phyloP scores from a whole-genome alignment of 176 grass and related monocot genomes.

The Oryza coarctata region DNA sequence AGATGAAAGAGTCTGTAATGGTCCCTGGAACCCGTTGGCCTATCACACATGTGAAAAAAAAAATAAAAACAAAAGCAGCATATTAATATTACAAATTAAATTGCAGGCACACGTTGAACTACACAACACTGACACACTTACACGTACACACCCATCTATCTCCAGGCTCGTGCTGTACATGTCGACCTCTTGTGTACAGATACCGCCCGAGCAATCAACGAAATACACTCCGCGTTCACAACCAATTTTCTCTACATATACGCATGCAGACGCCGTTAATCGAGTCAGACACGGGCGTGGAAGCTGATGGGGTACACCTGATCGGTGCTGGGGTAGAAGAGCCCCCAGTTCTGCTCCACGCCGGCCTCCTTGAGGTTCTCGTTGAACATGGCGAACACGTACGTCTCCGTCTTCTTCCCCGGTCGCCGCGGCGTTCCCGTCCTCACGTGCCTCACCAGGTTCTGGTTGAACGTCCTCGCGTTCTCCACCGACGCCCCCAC shows the following conservation, averaged over 20 bases:
- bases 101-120: too few species aligned
- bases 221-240: not conserved
- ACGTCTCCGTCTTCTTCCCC: slow-evolving; percentile 37
- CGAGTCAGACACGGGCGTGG: not conserved
- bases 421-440: slow-evolving; percentile 57
- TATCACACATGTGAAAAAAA: too few species aligned
- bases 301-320: slow-evolving; percentile 55
- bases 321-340: slow-evolving; percentile 53
- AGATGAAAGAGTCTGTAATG: too few species aligned
- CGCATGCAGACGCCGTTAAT: not conserved
- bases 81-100: not conserved
- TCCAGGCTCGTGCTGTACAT: not conserved
- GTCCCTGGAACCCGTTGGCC: too few species aligned
- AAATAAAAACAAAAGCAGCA: not conserved
- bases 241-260: not conserved
- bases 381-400: slow-evolving; percentile 75
- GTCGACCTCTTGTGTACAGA: too few species aligned
- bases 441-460: slow-evolving; percentile 46
- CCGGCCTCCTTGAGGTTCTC: slow-evolving; percentile 46
- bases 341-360: slow-evolving; percentile 52
- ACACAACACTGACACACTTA: not conserved
- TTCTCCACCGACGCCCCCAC: slow-evolving; percentile 30
- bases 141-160: not conserved
- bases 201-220: too few species aligned
- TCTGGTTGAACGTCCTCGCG: slow-evolving; percentile 66